These are phyloP conservation scores for Cinnamomum chago DNA, from an alignment of 164 flowering plant species.

Conservation along the genomic window DNA sequence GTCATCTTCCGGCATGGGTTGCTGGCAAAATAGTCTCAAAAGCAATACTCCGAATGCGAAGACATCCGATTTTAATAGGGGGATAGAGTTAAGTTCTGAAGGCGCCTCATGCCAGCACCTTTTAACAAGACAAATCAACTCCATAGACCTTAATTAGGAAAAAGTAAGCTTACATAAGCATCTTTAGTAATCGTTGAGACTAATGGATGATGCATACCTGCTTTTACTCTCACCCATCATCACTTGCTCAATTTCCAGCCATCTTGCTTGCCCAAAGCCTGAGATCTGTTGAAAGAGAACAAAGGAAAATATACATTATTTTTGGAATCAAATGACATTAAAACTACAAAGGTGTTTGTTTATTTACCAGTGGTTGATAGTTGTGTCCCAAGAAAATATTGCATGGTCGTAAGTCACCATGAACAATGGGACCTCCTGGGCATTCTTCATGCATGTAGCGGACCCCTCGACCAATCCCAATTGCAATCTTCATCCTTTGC, in stretches of 20 bases:
- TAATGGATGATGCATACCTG: conserved; percentile 18
- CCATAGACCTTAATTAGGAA: not conserved
- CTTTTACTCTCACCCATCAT: not conserved
- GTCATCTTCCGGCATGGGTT: conserved; percentile 20
- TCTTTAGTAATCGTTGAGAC: not conserved
- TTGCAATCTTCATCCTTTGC: conserved; percentile 32
- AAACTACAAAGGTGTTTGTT: too few species aligned
- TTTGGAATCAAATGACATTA: not conserved
- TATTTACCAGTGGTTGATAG: conserved; percentile 30
- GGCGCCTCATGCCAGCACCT: conserved; percentile 17
- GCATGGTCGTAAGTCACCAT: conserved; percentile 24
- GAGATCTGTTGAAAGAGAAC: conserved; percentile 21
- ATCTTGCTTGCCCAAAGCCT: conserved; percentile 32
- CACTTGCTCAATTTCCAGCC: conserved; percentile 29
- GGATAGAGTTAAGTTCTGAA: conserved; percentile 6
- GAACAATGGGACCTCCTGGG: conserved; percentile 35
- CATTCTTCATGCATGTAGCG: conserved; percentile 48
- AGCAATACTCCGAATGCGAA: conserved; percentile 36
- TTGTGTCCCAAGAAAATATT: conserved; percentile 23
- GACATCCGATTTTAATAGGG: conserved; percentile 30
- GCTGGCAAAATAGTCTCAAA: conserved; percentile 33
- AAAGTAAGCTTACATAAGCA: not conserved
- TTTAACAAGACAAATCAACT: not conserved
- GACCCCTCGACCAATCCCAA: conserved; percentile 23
- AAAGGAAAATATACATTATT: not conserved